phyloP scores from a whole-genome alignment of 2,329 filamentous ascomycete genomes.

The Arachnomyces sp. region DNA sequence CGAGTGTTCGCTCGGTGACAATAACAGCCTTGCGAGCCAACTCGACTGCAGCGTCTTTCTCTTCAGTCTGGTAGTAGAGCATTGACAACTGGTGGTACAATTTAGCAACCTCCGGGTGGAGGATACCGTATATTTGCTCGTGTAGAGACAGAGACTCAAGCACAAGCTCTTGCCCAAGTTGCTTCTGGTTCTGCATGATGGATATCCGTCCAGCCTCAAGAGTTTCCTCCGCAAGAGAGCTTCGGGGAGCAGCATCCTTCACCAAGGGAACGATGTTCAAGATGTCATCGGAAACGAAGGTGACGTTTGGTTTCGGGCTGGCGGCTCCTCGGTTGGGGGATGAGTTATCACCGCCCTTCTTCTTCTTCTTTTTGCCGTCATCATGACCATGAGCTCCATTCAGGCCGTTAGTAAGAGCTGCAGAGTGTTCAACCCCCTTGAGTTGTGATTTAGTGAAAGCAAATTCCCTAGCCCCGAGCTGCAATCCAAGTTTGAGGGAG shows the following conservation, averaged over 20 bases:
- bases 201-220: slow-evolving; percentile 93
- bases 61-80: slow-evolving; percentile 94
- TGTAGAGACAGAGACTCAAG: slow-evolving; percentile 93
- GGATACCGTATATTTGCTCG: slow-evolving; percentile 96
- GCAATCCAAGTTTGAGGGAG: slow-evolving; percentile 79
- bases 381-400: slow-evolving; percentile 28
- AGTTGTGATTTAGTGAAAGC: slow-evolving; percentile 50
- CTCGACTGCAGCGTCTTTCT: slow-evolving; percentile 92
- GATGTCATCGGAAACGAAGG: slow-evolving; percentile 78
- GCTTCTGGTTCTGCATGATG: slow-evolving; percentile 89
- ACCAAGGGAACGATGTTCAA: slow-evolving; percentile 89
- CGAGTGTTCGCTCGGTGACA: slow-evolving; percentile 87
- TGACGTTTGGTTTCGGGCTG: slow-evolving; percentile 43
- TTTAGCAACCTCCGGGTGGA: slow-evolving; percentile 91
- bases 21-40: slow-evolving; percentile 94
- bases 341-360: slow-evolving; percentile 45
- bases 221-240: slow-evolving; percentile 86
- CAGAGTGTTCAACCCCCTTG: slow-evolving; percentile 25
- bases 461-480: slow-evolving; percentile 74
- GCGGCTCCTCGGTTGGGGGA: slow-evolving; percentile 35
- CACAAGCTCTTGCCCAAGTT: slow-evolving; percentile 89
- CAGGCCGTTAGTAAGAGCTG: slow-evolving; percentile 32
- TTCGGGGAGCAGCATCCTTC: slow-evolving; percentile 89
- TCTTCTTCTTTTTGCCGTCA: slow-evolving; percentile 49
- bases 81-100: slow-evolving; percentile 94